Percentiles rank a stretch among this genome's conserved stretches.
phyloP scores from a whole-genome alignment of 108 stramenopile genomes.

The Chaetoceros muelleri region DNA sequence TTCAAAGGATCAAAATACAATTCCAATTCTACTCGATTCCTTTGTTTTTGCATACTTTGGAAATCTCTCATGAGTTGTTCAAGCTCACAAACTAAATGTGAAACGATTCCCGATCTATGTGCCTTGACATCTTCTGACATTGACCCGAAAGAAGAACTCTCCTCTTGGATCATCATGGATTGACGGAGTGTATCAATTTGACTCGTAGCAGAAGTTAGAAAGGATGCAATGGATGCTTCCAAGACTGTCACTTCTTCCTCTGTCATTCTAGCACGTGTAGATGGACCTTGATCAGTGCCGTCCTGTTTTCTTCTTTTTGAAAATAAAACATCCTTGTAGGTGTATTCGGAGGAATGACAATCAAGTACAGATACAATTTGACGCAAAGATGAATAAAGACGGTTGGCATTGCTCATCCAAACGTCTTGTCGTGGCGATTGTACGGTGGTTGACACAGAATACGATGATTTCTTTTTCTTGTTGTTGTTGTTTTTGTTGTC shows the following conservation, averaged over 20 bases:
- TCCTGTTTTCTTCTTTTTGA: too few relatives aligned
- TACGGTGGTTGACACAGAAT: too few relatives aligned
- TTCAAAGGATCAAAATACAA: constrained; percentile 42
- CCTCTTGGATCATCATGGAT: constrained; percentile 23
- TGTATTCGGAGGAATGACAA: too few relatives aligned
- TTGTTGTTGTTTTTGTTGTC: too few relatives aligned
- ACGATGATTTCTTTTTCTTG: too few relatives aligned
- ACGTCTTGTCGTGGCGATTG: too few relatives aligned
- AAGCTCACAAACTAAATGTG: constrained; percentile 45
- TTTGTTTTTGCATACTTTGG: constrained; percentile 46
- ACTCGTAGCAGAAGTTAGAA: constrained; percentile 65
- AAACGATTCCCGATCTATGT: constrained; percentile 65
- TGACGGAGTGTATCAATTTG: constrained; percentile 70
- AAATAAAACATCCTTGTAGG: too few relatives aligned
- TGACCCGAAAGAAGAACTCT: constrained; percentile 10
- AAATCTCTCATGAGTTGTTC: constrained; percentile 60
- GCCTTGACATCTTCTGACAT: constrained; percentile 8
- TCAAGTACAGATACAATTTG: too few relatives aligned
- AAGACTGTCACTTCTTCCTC: constrained; percentile 62
- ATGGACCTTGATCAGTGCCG: too few relatives aligned
- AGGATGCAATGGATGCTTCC: constrained; percentile 74
- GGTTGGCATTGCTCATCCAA: too few relatives aligned
- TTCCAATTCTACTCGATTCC: constrained; percentile 27
- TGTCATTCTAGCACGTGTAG: too few relatives aligned
- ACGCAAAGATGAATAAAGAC: too few relatives aligned